phyloP scores from a whole-genome alignment of 2,329 filamentous ascomycete species.

The Esteya vermicola region DNA sequence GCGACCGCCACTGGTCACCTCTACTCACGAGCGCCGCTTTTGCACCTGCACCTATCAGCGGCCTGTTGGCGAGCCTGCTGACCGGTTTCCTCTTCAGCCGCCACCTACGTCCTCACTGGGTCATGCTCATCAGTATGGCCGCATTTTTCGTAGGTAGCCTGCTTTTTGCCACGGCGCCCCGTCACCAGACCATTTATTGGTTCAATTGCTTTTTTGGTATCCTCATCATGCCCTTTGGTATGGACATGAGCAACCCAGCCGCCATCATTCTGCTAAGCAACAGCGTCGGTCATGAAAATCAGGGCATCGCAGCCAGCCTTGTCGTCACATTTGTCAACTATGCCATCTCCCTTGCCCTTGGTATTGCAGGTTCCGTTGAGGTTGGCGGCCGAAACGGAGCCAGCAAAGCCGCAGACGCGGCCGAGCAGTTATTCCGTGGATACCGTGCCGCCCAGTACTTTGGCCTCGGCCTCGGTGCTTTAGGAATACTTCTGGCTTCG shows the following conservation, averaged over 20 bases:
- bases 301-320: constrained; percentile 35
- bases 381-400: too few species aligned
- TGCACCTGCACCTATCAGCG: constrained; percentile 26
- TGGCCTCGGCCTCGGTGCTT: constrained; percentile 23
- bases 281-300: constrained; percentile 26
- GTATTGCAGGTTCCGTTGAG: constrained; percentile 51
- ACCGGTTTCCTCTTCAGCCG: constrained; percentile 27
- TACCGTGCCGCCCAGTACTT: constrained; percentile 26
- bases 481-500: constrained; percentile 20
- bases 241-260: constrained; percentile 53
- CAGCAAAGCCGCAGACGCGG: constrained; percentile 16
- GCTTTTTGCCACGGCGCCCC: constrained; percentile 31
- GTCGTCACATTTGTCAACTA: constrained; percentile 56
- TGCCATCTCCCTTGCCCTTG: constrained; percentile 49
- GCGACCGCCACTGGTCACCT: constrained; percentile 21
- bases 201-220: constrained; percentile 43
- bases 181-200: constrained; percentile 46
- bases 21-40: constrained; percentile 30
- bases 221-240: constrained; percentile 43
- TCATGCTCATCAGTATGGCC: constrained; percentile 29
- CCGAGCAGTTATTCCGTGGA: constrained; percentile 17
- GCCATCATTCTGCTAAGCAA: constrained; percentile 46
- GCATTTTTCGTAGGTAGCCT: constrained; percentile 28
- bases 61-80: constrained; percentile 28
- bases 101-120: constrained; percentile 19